Percentiles rank a stretch among this genome's conserved stretches.
Evolutionary conservation across 2,329 filamentous ascomycete genomes (phyloP).

Genomic region (Onygenales sp.): DNA sequence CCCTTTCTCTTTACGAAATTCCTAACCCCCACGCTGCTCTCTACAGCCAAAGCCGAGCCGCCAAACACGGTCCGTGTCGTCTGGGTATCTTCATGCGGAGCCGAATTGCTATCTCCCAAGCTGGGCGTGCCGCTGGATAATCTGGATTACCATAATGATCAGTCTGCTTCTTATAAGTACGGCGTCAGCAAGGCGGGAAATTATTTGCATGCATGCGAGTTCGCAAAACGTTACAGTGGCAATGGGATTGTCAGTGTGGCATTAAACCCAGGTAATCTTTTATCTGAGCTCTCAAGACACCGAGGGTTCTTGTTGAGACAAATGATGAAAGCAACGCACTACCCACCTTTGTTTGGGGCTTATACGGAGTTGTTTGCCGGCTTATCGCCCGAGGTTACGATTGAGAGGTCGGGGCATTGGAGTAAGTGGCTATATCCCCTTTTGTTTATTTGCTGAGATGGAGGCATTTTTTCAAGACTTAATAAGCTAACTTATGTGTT

Average conservation of each 20-base stretch:
- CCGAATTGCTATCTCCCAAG: constrained; percentile 7
- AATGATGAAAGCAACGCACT: constrained; percentile 17
- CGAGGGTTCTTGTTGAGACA: constrained; percentile 12
- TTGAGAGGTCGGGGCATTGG: constrained; percentile 21
- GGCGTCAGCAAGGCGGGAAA: constrained; percentile 28
- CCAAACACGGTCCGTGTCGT: constrained; percentile 24
- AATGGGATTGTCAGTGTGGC: constrained; percentile 11
- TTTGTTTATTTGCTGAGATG: neutral
- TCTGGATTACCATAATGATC: constrained; percentile 12
- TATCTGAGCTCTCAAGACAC: constrained; percentile 18
- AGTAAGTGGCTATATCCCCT: constrained; percentile 4
- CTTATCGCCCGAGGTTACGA: constrained; percentile 34
- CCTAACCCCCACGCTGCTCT: constrained; percentile 24
- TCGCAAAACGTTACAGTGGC: constrained; percentile 16
- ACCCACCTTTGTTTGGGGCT: constrained; percentile 30
- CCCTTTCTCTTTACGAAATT: constrained; percentile 32
- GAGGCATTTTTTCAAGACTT: too few relatives aligned
- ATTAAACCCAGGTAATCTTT: constrained; percentile 27
- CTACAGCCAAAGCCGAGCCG: constrained; percentile 18
- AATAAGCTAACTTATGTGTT: neutral
- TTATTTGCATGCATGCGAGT: constrained; percentile 24
- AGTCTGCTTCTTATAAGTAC: constrained; percentile 19
- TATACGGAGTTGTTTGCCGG: constrained; percentile 43
- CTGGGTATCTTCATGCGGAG: constrained; percentile 18
- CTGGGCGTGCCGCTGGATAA: constrained; percentile 20